Percentiles rank a stretch among this genome's conserved stretches.
Evolutionary conservation across 805 yeast genomes (phyloP).

Genomic region (Lipomyces lipofer): DNA sequence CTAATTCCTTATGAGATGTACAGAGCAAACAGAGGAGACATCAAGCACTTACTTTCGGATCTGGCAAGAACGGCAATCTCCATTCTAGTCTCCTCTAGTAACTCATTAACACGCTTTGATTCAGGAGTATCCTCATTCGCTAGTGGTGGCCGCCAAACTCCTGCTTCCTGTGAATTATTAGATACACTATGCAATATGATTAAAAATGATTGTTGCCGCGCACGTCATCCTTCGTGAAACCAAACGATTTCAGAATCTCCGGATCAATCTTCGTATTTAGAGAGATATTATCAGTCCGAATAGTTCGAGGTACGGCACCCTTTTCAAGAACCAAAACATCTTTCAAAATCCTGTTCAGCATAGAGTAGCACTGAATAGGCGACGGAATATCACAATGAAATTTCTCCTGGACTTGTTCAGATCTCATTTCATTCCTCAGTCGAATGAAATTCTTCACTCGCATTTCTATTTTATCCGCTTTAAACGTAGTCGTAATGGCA

Average conservation of each 20-base stretch:
- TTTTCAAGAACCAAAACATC: conserved; percentile 60
- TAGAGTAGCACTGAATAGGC: conserved; percentile 58
- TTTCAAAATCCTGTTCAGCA: conserved; percentile 61
- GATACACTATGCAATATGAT: neutral
- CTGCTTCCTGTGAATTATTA: conserved; percentile 1
- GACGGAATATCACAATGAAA: conserved; percentile 47
- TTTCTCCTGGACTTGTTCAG: conserved; percentile 33
- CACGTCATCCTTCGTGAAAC: conserved; percentile 14
- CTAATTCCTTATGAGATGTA: neutral
- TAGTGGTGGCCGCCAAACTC: conserved; percentile 24
- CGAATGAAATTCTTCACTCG: conserved; percentile 48
- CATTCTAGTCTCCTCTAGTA: conserved; percentile 14
- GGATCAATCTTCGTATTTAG: conserved; percentile 62
- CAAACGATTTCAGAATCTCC: conserved; percentile 43
- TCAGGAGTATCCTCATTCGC: conserved; percentile 11
- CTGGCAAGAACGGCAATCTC: conserved; percentile 22
- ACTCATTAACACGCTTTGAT: neutral
- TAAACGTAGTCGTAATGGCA: conserved; percentile 51
- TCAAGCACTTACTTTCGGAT: conserved; percentile 5
- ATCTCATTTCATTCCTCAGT: conserved; percentile 28
- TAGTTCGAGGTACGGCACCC: conserved; percentile 53
- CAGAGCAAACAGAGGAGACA: neutral
- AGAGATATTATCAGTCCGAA: conserved; percentile 52
- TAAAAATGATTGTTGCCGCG: neutral
- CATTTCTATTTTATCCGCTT: conserved; percentile 50